Evolutionary conservation across 176 grass and related monocot species (phyloP).

Genomic region (Carex scoparia): DNA sequence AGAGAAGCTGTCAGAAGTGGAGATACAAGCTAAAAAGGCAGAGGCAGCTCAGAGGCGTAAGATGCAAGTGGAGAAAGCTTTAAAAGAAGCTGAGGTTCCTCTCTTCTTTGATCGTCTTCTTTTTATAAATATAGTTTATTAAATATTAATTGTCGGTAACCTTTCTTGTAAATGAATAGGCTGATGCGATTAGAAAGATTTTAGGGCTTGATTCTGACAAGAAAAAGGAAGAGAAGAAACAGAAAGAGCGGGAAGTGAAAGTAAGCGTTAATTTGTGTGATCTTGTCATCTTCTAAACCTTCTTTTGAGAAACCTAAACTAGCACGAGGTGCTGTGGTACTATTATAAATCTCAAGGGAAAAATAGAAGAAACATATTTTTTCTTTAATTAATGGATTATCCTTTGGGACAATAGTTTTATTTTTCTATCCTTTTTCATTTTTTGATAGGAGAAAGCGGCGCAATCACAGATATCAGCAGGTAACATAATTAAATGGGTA

Average conservation of each 20-base stretch:
- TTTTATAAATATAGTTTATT: slow-evolving; percentile 5
- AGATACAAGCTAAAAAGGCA: slow-evolving; percentile 79
- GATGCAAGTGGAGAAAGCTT: slow-evolving; percentile 97
- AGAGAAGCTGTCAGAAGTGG: slow-evolving; percentile 73
- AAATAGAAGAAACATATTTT: not conserved
- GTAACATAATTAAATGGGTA: slow-evolving; percentile 54
- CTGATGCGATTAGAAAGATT: slow-evolving; percentile 92
- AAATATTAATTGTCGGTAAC: not conserved
- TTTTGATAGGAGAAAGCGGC: slow-evolving; percentile 48
- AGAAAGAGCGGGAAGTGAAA: slow-evolving; percentile 80
- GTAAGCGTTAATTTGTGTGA: slow-evolving; percentile 27
- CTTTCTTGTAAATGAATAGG: slow-evolving; percentile 32
- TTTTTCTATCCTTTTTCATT: not conserved
- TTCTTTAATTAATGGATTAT: not conserved
- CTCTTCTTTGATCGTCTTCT: slow-evolving; percentile 10
- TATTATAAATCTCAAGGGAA: not conserved
- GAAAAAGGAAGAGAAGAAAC: slow-evolving; percentile 97
- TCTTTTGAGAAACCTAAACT: not conserved
- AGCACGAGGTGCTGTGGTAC: not conserved
- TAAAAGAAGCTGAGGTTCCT: slow-evolving; percentile 75
- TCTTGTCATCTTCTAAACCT: not conserved
- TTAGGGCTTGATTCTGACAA: slow-evolving; percentile 80
- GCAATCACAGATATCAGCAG: slow-evolving; percentile 32
- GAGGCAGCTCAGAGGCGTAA: slow-evolving; percentile 92
- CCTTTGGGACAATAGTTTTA: not conserved